phyloP scores from a whole-genome alignment of 495 filamentous ascomycete genomes.

The Talaromyces stipitatus region DNA sequence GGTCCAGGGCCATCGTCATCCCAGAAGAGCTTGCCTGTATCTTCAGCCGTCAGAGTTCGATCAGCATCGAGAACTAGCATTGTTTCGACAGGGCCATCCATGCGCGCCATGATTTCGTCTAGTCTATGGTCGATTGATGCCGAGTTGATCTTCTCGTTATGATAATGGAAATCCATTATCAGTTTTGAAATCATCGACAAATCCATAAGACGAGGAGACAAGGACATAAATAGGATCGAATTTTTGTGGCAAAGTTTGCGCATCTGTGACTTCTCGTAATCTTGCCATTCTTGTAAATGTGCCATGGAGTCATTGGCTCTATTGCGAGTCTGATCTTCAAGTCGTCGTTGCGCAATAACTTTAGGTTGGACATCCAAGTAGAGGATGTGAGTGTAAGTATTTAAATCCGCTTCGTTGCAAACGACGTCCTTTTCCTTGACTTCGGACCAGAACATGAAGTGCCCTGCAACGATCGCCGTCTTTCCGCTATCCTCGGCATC shows the following conservation, averaged over 20 bases:
- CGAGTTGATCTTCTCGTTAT: constrained; percentile 36
- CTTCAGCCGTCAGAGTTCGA: constrained; percentile 44
- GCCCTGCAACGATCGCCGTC: constrained; percentile 48
- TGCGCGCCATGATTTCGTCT: constrained; percentile 23
- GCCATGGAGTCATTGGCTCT: constrained; percentile 25
- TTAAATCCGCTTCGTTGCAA: constrained; percentile 35
- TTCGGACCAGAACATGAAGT: constrained; percentile 53
- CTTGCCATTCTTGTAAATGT: constrained; percentile 47
- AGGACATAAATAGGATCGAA: not conserved
- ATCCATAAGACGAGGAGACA: not conserved
- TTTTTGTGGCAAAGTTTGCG: constrained; percentile 31
- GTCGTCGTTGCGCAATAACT: constrained; percentile 25
- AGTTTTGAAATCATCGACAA: constrained; percentile 24
- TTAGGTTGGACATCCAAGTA: constrained; percentile 45
- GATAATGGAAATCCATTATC: constrained; percentile 30
- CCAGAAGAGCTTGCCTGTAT: constrained; percentile 52
- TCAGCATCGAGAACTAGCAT: constrained; percentile 53
- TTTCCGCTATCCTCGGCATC: constrained; percentile 28
- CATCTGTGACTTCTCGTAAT: constrained; percentile 40
- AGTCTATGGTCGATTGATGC: constrained; percentile 23
- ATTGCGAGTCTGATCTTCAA: constrained; percentile 28
- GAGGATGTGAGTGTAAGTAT: constrained; percentile 50
- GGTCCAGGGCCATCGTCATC: constrained; percentile 14
- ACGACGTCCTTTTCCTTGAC: constrained; percentile 23
- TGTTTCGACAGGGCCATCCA: too few species aligned